Evolutionary conservation across 2,329 filamentous ascomycete species (phyloP).

Genomic region (Colletotrichum sp.): DNA sequence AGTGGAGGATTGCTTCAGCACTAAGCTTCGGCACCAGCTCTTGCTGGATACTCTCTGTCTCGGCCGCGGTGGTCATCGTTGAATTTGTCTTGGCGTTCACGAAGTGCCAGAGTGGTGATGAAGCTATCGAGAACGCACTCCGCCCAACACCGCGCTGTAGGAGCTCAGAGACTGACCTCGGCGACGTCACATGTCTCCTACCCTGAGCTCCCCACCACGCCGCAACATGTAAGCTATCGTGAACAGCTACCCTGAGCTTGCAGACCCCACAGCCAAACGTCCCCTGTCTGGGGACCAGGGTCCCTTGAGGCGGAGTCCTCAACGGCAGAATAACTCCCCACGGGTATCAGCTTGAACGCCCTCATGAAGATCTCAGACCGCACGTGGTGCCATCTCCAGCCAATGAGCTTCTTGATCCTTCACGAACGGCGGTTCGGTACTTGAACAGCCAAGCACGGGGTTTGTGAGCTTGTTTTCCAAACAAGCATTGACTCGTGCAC

Average conservation of each 20-base stretch:
- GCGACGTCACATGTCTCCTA: background rate
- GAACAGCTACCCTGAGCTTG: background rate
- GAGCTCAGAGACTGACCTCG: background rate
- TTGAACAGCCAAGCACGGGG: background rate
- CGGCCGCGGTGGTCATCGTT: background rate
- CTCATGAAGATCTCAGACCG: background rate
- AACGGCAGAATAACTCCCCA: background rate
- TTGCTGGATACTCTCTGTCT: background rate
- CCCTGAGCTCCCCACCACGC: background rate
- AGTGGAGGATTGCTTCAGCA: background rate
- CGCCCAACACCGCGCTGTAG: background rate
- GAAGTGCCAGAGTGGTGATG: background rate
- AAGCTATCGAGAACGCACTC: background rate
- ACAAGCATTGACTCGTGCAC: constrained; percentile 16
- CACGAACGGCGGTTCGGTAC: background rate
- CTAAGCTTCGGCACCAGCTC: background rate
- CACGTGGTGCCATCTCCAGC: background rate
- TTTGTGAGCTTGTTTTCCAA: background rate
- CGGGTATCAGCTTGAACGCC: background rate
- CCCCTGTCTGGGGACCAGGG: background rate
- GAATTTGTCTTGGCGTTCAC: background rate
- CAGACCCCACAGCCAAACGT: background rate
- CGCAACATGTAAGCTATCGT: background rate
- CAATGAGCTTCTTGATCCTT: background rate
- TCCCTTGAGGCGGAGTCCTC: background rate